A percentile compares a stretch with the other conserved stretches of the same genome.
These are phyloP conservation scores for Vigna nakashimae DNA, from an alignment of 306 rosid genomes.

Conservation along the genomic window DNA sequence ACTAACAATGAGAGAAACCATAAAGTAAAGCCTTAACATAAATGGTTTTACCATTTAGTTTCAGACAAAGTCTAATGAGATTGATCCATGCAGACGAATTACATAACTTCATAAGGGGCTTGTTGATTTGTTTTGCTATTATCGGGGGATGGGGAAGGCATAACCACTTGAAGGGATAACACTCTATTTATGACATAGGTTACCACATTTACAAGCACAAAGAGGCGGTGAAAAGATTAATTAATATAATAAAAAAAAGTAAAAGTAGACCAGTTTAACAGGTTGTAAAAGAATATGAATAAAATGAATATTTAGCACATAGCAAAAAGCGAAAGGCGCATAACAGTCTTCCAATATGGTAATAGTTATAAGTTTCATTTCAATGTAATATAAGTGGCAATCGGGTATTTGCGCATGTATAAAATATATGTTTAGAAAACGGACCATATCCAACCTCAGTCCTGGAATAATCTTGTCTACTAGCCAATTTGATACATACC, in stretches of 20 bases:
- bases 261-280: background rate
- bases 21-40: no score
- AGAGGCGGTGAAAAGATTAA: background rate
- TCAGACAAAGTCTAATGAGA: background rate
- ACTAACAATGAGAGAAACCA: no score
- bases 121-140: background rate
- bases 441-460: background rate
- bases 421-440: conserved; percentile 14
- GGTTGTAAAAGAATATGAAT: background rate
- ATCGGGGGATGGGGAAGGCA: background rate
- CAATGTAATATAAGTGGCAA: background rate
- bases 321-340: background rate
- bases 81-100: background rate
- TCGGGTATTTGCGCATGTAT: background rate
- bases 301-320: background rate
- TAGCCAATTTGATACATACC: conserved; percentile 48
- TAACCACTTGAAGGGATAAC: background rate
- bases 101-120: background rate
- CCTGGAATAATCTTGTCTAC: conserved; percentile 13
- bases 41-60: no score
- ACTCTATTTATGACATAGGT: background rate
- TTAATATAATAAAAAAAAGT: background rate
- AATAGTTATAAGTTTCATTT: background rate
- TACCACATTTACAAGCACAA: background rate
- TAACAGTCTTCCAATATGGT: background rate